A percentile compares a stretch with the other conserved stretches of the same genome.
These are phyloP conservation scores for Talaromyces sp. DNA, from an alignment of 2,329 filamentous ascomycete species.

Conservation along the genomic window DNA sequence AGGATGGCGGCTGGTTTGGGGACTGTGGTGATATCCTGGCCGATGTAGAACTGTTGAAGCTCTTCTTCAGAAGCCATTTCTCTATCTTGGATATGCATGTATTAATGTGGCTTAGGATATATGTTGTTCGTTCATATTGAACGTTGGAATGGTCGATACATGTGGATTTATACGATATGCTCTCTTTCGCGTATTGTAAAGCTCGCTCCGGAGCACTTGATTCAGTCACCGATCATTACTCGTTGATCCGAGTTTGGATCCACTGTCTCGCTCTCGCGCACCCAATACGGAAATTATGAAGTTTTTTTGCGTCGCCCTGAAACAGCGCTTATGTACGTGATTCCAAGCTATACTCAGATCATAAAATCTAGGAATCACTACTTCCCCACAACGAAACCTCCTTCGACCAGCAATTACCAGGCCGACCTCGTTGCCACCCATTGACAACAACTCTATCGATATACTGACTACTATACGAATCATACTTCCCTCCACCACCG, in stretches of 20 bases:
- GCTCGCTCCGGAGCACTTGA: neutral
- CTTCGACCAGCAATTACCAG: conserved; percentile 42
- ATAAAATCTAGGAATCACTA: neutral
- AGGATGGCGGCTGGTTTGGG: conserved; percentile 66
- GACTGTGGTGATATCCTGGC: conserved; percentile 56
- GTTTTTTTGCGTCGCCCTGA: neutral
- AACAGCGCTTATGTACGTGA: neutral
- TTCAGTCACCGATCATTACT: neutral
- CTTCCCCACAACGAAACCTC: neutral
- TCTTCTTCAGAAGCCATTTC: neutral
- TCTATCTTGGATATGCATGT: neutral
- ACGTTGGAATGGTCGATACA: neutral
- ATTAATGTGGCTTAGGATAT: neutral
- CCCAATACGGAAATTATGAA: neutral
- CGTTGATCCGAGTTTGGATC: neutral
- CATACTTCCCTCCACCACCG: neutral
- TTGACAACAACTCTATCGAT: neutral
- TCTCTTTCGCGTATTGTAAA: neutral
- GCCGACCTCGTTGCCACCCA: conserved; percentile 34
- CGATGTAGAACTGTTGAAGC: neutral
- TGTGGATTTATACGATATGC: neutral
- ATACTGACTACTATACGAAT: conserved; percentile 3
- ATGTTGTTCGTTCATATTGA: neutral
- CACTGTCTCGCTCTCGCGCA: neutral
- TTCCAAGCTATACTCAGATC: neutral